Base-by-base conservation (phyloP, 441 rosid genomes). In the Manihot esculenta region DNA sequence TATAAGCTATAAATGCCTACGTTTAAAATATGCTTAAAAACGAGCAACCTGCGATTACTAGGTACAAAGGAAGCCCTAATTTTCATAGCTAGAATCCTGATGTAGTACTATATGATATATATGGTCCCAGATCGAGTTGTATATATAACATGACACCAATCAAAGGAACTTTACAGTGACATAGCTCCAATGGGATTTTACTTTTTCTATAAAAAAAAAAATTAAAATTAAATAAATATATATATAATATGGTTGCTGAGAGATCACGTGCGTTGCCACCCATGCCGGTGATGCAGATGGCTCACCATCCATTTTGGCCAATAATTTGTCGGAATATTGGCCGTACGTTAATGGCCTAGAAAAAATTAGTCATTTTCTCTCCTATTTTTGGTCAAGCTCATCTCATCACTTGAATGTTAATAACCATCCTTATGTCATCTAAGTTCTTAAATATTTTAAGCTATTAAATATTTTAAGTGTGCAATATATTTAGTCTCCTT, bases 211-310 rank as follows among this genome's bases (percentile, higher is more conserved):
- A 33, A 33, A 38, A 5, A 38, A 38, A 38, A 38, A 38, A 38
- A 38, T 5, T 5, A 9, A 38, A 38, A 33, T 4, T 3, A 33
- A 33, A 33, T 33, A 7, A 7, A 33, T n/a, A n/a, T n/a, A n/a
- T n/a, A 4, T 30, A 30, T 30, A 30, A 30, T 13, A 38, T 41
- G 53, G 63, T 59, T 47, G 67, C 30, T 57, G 60, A 63, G 64
- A 72, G 56, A 83, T 83, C 84, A 83, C 81, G 79, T 78, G 85
- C 50, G 42, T 27, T 77, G 81, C 51, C 64, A 72, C 54, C 24
- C 56, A n/a, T 71, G 73, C 75, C 45, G 51, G 70, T 82, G 92
- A 87, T 81, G 76, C 67, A 53, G 92, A 87, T 80, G 77, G 77
- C 84, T 84, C 76, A 87, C 88, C 89, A 45, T 77, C 83, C 81